Evolutionary conservation across 2,329 filamentous ascomycete genomes (phyloP), one percentile per base, ranked within the genome.

Genomic region (Sporothrix schenckii): DNA sequence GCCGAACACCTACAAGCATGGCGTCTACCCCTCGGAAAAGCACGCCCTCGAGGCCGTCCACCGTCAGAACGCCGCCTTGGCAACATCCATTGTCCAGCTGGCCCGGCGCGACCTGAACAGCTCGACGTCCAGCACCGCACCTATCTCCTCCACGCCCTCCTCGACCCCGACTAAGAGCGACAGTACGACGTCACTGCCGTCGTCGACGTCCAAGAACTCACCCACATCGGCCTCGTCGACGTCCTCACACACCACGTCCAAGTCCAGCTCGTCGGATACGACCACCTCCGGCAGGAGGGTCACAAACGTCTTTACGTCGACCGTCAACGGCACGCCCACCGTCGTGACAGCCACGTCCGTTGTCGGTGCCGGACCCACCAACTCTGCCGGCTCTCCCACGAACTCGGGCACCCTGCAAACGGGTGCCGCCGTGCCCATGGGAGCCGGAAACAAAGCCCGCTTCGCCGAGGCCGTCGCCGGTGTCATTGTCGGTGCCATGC

Each of bases 21-120:
- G 90, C 71, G 84, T 92, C 70, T 91, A 89, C 78, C 84, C 86
- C 73, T 87, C 88, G 73, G 89, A 91, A 76, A 84, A 83, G 74
- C 82, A 84, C 13, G 89, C 89, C 34, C 83, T 91, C 69, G 86
- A 91, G 77, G 87, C 85, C 47, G 83, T 91, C 39, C 86, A 88
- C 79, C 81, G 83, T 56, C 84, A 86, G 73, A 85, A 92, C 76
- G 85, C 88, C 27, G 83, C 85, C 50, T 81, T 91, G 50, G 89
- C 89, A 21, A 87, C 84, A 11, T 86, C 86, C 71, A 81, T 92
- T 73, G 83, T 90, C 69, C 86, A 88, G 70, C 80, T 93, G 70
- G 90, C 87, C 50, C 88, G 87, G 79, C 86, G 90, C 73, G 86
- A 89, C 73, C 78, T 81, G 69, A 76, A 72, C 56, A 77, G 78